Conservation (phyloP, 805 yeast genomes). For the Myxozyma monticola region DNA sequence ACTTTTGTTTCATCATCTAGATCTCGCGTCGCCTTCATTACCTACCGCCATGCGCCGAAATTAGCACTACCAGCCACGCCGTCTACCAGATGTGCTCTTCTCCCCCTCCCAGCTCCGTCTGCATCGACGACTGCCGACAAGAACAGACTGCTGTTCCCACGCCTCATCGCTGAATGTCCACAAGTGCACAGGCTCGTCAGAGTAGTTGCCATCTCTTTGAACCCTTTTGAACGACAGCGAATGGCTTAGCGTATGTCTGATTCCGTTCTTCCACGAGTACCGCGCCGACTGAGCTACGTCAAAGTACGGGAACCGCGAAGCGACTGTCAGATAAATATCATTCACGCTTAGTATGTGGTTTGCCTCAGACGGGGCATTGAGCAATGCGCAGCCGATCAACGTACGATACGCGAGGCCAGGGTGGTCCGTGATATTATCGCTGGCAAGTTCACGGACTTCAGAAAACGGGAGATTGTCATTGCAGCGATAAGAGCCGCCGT, state of each 20-base stretch:
- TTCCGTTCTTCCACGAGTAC: slow-evolving; percentile 15
- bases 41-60: too few relatives aligned
- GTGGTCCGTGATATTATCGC: not conserved
- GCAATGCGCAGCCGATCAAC: slow-evolving; percentile 11
- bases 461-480: slow-evolving; percentile 8
- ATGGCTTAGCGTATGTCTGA: slow-evolving; percentile 15
- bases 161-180: slow-evolving; percentile 14
- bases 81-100: too few relatives aligned
- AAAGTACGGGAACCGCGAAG: slow-evolving; percentile 7
- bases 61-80: too few relatives aligned
- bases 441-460: not conserved
- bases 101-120: too few relatives aligned
- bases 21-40: too few relatives aligned
- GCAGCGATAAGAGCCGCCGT: slow-evolving; percentile 16
- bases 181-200: not conserved
- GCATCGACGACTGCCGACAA: slow-evolving; percentile 13
- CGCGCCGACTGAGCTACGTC: slow-evolving; percentile 6
- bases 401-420: slow-evolving; percentile 11
- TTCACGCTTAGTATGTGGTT: slow-evolving; percentile 8
- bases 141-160: slow-evolving; percentile 8
- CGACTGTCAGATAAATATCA: slow-evolving; percentile 4
- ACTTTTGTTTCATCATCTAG: too few relatives aligned
- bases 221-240: slow-evolving; percentile 9
- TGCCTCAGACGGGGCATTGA: slow-evolving; percentile 8
- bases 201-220: not conserved